These are phyloP conservation scores for Mortierella sp. DNA, from an alignment of 371 early-diverging fungal genomes.

Conservation along the genomic window DNA sequence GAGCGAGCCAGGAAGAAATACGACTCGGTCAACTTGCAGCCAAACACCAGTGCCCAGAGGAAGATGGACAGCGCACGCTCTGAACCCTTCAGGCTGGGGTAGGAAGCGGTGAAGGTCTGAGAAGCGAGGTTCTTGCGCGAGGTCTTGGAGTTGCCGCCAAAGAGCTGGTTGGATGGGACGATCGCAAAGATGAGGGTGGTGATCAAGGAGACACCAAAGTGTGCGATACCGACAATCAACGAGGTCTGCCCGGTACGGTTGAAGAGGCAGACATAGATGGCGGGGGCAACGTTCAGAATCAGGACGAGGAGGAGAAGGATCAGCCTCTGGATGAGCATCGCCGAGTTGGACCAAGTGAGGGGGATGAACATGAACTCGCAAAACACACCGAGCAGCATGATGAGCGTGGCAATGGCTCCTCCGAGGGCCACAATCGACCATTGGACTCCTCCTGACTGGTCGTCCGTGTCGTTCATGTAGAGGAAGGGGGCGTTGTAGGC, in stretches of 20 bases:
- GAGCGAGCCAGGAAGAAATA: constrained; percentile 88
- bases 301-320: constrained; percentile 70
- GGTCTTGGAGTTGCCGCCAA: constrained; percentile 64
- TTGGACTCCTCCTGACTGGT: constrained; percentile 67
- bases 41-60: constrained; percentile 83
- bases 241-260: constrained; percentile 60
- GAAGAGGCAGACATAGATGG: constrained; percentile 67
- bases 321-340: constrained; percentile 71
- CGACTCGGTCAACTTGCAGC: constrained; percentile 83
- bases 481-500: constrained; percentile 79
- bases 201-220: constrained; percentile 72
- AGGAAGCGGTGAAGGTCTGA: constrained; percentile 82
- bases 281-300: constrained; percentile 74
- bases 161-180: constrained; percentile 75
- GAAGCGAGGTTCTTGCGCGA: constrained; percentile 66
- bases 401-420: constrained; percentile 76
- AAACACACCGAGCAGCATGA: constrained; percentile 75
- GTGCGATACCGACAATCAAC: constrained; percentile 72
- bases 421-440: constrained; percentile 80
- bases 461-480: constrained; percentile 57
- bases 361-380: constrained; percentile 81
- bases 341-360: constrained; percentile 68
- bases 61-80: constrained; percentile 81
- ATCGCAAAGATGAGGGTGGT: constrained; percentile 76
- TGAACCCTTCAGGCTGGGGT: constrained; percentile 75